Evolutionary conservation across 2,329 filamentous ascomycete genomes (phyloP), one percentile per base, ranked within the genome.

Genomic region (Trichoderma koningiopsis): DNA sequence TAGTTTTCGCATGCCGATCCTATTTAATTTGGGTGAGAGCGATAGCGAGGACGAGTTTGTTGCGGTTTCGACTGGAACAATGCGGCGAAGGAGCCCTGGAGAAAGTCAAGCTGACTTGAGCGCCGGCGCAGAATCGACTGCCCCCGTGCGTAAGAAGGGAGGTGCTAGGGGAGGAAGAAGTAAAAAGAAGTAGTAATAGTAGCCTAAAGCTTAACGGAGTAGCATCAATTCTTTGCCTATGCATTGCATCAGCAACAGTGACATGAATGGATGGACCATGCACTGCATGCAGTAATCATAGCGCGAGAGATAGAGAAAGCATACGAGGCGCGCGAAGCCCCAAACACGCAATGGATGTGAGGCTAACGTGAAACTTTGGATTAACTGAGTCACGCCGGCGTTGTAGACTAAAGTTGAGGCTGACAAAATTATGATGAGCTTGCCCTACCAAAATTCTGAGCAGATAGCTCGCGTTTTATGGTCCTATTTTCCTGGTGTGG

Each of bases 11-110:
- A 96, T 99, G 91, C 96, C 96, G 0, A 92, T 99, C 3, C 81
- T 97, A n/a, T 88, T 97, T 72, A 93, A 97, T 77, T 88, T 98
- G 57, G 93, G 94, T 59, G 94, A 97, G 75, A 97, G 93, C 74
- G 96, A 98, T 76, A 97, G 93, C 76, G 96, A 97, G 76, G 96
- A 99, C 75, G 96, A 99, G 76, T 89, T 90, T 70, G 81, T 91
- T 31, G 83, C 86, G 5, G 87, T 91, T 27, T 88, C 87, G 22
- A 87, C 88, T 1, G 95, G 95, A 13, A 97, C 96, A 58, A 95
- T 97, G 86, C 87, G 95, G 73, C 87, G 94, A 70, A 91, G 94
- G 77, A 97, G 93, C 77, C 89, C 93, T 13, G 92, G 92, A 1
- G 90, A 91, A 68, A 88, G 88, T 60, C 85, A 90, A 73, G 69